Percentiles rank a stretch among this genome's conserved stretches.
phyloP scores from a whole-genome alignment of 2,329 filamentous ascomycete genomes.

The Remersonia thermophila region DNA sequence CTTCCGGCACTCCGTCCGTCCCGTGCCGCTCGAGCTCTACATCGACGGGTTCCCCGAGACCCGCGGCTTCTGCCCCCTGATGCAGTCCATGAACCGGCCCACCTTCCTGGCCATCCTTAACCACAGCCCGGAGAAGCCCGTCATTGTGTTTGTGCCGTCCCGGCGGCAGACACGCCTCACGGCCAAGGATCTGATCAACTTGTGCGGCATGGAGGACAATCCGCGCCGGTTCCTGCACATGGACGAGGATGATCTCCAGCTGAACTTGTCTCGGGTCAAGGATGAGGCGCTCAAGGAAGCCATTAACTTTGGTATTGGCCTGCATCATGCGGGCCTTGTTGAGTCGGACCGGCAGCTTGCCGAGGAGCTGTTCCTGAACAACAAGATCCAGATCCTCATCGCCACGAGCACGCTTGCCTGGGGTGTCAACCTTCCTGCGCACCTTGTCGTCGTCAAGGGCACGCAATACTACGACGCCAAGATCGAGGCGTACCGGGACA shows the following conservation, averaged over 20 bases:
- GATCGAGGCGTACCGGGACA: slow-evolving; percentile 93
- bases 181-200: slow-evolving; percentile 91
- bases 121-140: slow-evolving; percentile 90
- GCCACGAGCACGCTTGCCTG: slow-evolving; percentile 94
- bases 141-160: slow-evolving; percentile 96
- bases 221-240: slow-evolving; percentile 85
- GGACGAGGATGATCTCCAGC: slow-evolving; percentile 83
- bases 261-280: slow-evolving; percentile 81
- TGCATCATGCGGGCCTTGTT: slow-evolving; percentile 93
- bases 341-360: slow-evolving; percentile 85
- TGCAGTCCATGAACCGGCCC: slow-evolving; percentile 98
- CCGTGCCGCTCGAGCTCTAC: slow-evolving; percentile 88
- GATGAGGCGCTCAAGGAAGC: slow-evolving; percentile 87
- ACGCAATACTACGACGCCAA: slow-evolving; percentile 98
- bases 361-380: slow-evolving; percentile 90
- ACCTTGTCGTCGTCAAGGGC: slow-evolving; percentile 93
- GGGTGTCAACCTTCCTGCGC: slow-evolving; percentile 95
- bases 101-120: slow-evolving; percentile 94
- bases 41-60: slow-evolving; percentile 96
- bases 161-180: slow-evolving; percentile 89
- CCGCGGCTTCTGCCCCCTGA: slow-evolving; percentile 87
- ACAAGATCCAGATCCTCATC: slow-evolving; percentile 94
- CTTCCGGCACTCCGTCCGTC: slow-evolving; percentile 91
- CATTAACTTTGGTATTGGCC: slow-evolving; percentile 90
- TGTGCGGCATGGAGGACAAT: slow-evolving; percentile 97